Conservation (phyloP, 306 rosid genomes). For the Glycine soja region DNA sequence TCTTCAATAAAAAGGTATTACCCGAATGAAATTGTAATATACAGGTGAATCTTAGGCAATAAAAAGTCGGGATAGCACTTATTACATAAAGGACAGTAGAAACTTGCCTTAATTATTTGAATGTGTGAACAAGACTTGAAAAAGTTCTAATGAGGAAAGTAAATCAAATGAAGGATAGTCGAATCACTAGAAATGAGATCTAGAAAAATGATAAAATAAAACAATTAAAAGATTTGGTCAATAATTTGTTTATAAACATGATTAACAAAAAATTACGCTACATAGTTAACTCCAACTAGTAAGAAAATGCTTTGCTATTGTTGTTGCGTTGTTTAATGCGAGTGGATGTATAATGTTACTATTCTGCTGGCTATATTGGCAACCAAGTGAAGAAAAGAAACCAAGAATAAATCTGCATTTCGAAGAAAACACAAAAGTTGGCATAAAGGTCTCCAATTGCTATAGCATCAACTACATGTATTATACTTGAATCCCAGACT, state of each 20-base stretch:
- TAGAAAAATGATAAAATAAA: background rate
- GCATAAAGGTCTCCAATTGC: background rate
- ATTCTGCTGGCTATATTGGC: background rate
- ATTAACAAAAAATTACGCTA: background rate
- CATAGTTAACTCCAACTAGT: background rate
- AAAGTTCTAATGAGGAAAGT: background rate
- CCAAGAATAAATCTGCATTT: background rate
- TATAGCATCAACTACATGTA: background rate
- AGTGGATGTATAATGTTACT: background rate
- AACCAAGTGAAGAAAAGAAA: background rate
- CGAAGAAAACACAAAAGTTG: no score
- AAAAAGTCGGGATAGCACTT: no score
- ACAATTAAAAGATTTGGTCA: background rate
- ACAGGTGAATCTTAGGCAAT: no score
- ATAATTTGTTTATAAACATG: background rate
- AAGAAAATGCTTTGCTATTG: background rate
- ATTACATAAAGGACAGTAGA: no score
- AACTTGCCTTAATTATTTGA: no score
- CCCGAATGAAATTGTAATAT: no score
- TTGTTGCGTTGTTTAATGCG: background rate
- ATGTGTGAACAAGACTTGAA: no score
- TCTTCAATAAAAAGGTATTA: no score
- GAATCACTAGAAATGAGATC: background rate
- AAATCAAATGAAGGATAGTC: background rate
- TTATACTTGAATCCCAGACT: slow-evolving; percentile 10